These are phyloP conservation scores for Sarcocystis neurona DNA, from an alignment of 169 alveolate species.

Conservation along the genomic window DNA sequence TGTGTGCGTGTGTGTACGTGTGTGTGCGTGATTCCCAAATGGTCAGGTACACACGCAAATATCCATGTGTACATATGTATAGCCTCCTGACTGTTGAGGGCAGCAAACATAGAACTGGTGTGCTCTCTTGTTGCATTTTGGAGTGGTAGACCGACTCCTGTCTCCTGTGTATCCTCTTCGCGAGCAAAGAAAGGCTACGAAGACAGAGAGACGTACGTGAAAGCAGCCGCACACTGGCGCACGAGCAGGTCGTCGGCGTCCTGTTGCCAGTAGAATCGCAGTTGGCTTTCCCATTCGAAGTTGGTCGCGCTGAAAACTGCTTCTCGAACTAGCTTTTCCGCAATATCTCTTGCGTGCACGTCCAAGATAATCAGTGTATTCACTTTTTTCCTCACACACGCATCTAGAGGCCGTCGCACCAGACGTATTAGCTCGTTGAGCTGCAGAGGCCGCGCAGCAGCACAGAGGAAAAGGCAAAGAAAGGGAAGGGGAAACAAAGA, in stretches of 20 bases:
- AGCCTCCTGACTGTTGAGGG: no score
- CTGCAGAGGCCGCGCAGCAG: conserved; percentile 64
- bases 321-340: conserved; percentile 88
- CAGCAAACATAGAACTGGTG: no score
- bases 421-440: conserved; percentile 86
- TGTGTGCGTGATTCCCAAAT: no score
- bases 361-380: conserved; percentile 94
- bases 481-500: neutral
- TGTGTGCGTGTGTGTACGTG: no score
- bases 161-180: conserved; percentile 82
- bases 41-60: no score
- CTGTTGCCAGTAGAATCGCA: conserved; percentile 92
- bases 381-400: conserved; percentile 82
- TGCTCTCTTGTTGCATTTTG: no score
- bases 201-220: conserved; percentile 61
- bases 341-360: conserved; percentile 97
- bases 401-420: conserved; percentile 85
- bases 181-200: conserved; percentile 67
- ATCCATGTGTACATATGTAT: no score
- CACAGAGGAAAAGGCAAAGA: no score
- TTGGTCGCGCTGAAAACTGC: conserved; percentile 85
- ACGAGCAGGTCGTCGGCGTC: conserved; percentile 86
- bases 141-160: no score
- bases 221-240: conserved; percentile 88
- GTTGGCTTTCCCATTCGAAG: conserved; percentile 95